Conservation (phyloP, 2,329 filamentous ascomycete species). For the Diaporthe sp. region DNA sequence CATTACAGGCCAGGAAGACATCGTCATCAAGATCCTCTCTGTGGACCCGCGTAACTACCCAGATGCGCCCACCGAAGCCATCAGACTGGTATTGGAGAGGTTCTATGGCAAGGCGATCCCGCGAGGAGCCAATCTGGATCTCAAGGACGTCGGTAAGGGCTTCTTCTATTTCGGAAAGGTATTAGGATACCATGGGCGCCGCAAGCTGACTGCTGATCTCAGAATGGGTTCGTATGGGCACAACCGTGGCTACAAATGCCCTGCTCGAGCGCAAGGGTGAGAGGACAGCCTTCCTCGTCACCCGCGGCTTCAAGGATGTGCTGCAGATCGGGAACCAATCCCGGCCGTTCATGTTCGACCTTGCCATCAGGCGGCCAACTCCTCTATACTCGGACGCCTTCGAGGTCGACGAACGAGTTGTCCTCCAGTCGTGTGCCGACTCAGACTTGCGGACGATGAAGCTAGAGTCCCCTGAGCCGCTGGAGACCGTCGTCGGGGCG, state of each 20-base stretch:
- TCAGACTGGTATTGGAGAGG: constrained; percentile 38
- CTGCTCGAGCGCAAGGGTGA: constrained; percentile 76
- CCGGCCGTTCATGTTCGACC: constrained; percentile 75
- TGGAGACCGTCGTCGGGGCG: constrained; percentile 39
- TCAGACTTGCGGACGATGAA: constrained; percentile 22
- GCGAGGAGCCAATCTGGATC: constrained; percentile 14
- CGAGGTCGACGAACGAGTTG: constrained; percentile 52
- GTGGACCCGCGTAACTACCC: constrained; percentile 77
- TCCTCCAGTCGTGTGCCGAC: constrained; percentile 23
- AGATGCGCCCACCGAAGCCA: constrained; percentile 76
- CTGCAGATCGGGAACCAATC: constrained; percentile 77
- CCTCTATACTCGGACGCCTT: constrained; percentile 74
- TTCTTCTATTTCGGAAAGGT: no score
- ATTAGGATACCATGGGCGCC: no score
- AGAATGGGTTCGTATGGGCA: constrained; percentile 69
- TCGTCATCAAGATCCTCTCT: constrained; percentile 76
- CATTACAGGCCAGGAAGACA: constrained; percentile 64
- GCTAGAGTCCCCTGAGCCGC: background rate
- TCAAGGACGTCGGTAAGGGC: no score
- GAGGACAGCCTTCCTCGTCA: constrained; percentile 74
- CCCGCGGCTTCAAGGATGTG: constrained; percentile 76
- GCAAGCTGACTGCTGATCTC: no score
- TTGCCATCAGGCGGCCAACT: constrained; percentile 74
- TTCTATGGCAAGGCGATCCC: constrained; percentile 42
- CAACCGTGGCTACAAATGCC: constrained; percentile 78